Base-by-base conservation (phyloP, 139 green algal genomes). In the Volvox reticuliferus region DNA sequence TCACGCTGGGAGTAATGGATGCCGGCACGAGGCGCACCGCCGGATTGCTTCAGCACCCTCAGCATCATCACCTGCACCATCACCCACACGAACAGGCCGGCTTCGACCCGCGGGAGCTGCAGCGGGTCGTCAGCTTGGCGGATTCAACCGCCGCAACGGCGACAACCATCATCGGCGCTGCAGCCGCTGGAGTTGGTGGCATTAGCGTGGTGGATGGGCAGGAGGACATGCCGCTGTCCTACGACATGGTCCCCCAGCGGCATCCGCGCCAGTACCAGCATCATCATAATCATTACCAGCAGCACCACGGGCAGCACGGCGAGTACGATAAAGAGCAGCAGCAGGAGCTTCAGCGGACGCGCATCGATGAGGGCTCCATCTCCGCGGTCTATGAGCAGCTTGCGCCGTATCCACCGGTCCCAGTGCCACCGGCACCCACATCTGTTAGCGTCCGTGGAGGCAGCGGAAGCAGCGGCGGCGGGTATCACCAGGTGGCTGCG, bases 1-100 rank as follows among this genome's bases (percentile, higher is more conserved):
- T 91, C 87, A 92, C 90, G 50, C 32, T 75, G 33, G 55, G 37
- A 1, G 5, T 73, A 16, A 50, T n/a, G 50, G 81, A 67, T n/a
- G 81, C 5, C 61, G 18, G 81, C 61, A 55, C 44, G 44, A 55
- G 44, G 44, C 44, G 44, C 44, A 55, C 44, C 44, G 9, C 44
- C 44, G 44, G 44, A 55, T 5, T 55, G 44, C 44, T 55, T 9
- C 44, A 55, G 44, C 44, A 55, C 44, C 44, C 44, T 55, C 44
- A 55, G 44, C 44, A 55, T 9, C 44, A 55, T 55, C 44, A 55
- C 44, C 44, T 55, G 44, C 44, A 55, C 44, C 44, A 55, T 9
- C 44, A 55, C 44, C 44, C 44, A 55, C 44, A 55, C 44, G 44
- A 55, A 55, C 44, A 55, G 44, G 44, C 44, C 44, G 44, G 44